Evolutionary conservation across 306 rosid species (phyloP).

Genomic region (Prunus salicina): DNA sequence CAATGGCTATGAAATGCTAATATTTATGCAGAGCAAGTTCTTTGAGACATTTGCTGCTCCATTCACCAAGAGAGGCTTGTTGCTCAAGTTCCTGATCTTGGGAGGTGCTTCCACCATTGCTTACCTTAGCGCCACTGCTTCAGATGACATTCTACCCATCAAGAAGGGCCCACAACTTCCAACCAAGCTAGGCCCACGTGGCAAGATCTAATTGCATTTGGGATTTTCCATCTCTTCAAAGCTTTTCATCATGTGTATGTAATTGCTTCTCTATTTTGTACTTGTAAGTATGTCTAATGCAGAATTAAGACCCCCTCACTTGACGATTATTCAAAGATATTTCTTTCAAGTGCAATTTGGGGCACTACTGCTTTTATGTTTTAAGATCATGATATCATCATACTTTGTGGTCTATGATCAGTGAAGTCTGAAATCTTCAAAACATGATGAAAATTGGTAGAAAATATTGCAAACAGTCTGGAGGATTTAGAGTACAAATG

Average conservation of each 20-base stretch:
- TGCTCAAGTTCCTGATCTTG: slow-evolving; percentile 86
- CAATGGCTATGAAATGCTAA: slow-evolving; percentile 1
- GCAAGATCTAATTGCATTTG: slow-evolving; percentile 63
- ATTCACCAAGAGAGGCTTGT: slow-evolving; percentile 92
- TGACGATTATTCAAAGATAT: slow-evolving; percentile 28
- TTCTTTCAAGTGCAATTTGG: slow-evolving; percentile 32
- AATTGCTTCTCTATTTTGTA: slow-evolving; percentile 25
- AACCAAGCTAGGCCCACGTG: slow-evolving; percentile 90
- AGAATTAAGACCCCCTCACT: slow-evolving; percentile 22
- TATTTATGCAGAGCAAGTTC: slow-evolving; percentile 76
- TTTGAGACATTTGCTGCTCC: slow-evolving; percentile 98
- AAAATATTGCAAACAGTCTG: neutral
- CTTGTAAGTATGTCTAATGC: slow-evolving; percentile 49
- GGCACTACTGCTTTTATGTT: slow-evolving; percentile 18
- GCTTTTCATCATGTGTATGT: slow-evolving; percentile 19
- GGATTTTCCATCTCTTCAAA: slow-evolving; percentile 10
- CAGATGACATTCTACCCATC: slow-evolving; percentile 82
- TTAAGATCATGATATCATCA: neutral
- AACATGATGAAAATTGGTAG: neutral
- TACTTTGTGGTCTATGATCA: neutral
- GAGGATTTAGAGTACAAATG: neutral
- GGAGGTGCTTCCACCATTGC: slow-evolving; percentile 94
- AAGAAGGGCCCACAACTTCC: slow-evolving; percentile 98
- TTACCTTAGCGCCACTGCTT: slow-evolving; percentile 75
- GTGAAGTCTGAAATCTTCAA: neutral